Base-by-base conservation (phyloP, 164 flowering plant genomes). In the Umbellularia californica region DNA sequence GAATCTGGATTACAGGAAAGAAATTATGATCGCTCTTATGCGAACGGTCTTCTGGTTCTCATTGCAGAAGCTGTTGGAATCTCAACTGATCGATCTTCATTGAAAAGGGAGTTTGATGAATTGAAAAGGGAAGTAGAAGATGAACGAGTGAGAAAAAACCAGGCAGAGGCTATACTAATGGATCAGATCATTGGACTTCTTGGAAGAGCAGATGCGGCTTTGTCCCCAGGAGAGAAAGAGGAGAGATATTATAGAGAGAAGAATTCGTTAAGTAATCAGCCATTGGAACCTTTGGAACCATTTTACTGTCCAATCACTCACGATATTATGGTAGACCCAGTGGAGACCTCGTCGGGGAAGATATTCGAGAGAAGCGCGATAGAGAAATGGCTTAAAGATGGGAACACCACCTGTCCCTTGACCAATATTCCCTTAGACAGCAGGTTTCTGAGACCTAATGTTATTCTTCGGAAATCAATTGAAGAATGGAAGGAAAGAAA, bases 401-500 rank as follows among this genome's bases (percentile, higher is more conserved):
- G 92, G 76, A 86, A 81, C 66, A 77, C 72, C 24, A 25, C 75
- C 11, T 91, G 96, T 76, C 96, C 96, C 23, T 33, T 89, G 76
- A 91, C 92, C 64, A 74, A 51, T 80, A 85, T 70, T 17, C 81
- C 82, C 20, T 73, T 91, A 35, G 81, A 85, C 58, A 79, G 77
- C 7, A 79, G 84, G 72, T 55, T 78, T 74, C 77, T 91, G 50
- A 83, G 92, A 51, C 90, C 96, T 19, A 91, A 91, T 76, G 88
- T 87, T 80, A 86, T 85, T 70, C 81, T 91, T 27, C 81, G 89
- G 74, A 90, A 88, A 73, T 89, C 96, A 50, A 89, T 91, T 76
- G 93, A 89, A 77, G 96, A 91, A 77, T 91, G 96, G 96, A 87
- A 82, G 80, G 95, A 89, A 58, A 82, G 96, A 68, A 91, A 91